Evolutionary conservation across 2,329 filamentous ascomycete genomes (phyloP), one percentile per base, ranked within the genome.

Genomic region (Aaosphaeria arxii): DNA sequence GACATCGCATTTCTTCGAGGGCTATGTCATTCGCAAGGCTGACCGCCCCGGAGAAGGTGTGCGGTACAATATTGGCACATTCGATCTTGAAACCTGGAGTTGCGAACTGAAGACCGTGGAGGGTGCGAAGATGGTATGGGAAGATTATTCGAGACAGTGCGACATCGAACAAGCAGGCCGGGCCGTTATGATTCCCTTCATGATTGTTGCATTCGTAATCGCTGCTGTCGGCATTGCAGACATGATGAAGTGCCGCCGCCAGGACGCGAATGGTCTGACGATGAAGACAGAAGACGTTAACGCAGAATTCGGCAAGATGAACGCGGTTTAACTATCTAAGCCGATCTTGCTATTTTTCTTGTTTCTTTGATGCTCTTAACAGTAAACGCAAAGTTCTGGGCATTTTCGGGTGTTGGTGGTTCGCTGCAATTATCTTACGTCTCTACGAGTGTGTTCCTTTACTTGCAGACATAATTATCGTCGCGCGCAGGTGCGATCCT

Each of bases 21-120:
- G 55, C 42, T 63, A 67, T 45, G 55, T 66, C 40, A 59, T 54
- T n/a, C 48, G 53, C 44, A 56, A 57, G 30, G 55, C 58, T 7
- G 53, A 59, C 3, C 51, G 50, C 9, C 5, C 47, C n/a, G 51
- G 52, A 17, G 50, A 57, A 11, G 52, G 55, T 32, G 43, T 59
- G 45, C 59, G 62, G 29, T 70, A 70, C 52, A 59, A 64, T 50
- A 51, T 56, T 31, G 66, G 66, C 40, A 63, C 51, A 28, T 70
- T 70, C 43, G 66, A 70, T 31, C 58, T 70, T 9, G 66, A 69
- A 45, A 68, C 64, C 1, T 70, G 66, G 66, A 51, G 57, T 7
- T 70, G 66, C 46, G 62, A 67, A 17, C 54, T 68, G 7, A 56
- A 61, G 49, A 42, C 43, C 5, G 54, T 58, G 0, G 29, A 41